Evolutionary conservation across 148 eudicot species (phyloP), one percentile per base, ranked within the genome.

Genomic region (Vaccinium vitisidaea): DNA sequence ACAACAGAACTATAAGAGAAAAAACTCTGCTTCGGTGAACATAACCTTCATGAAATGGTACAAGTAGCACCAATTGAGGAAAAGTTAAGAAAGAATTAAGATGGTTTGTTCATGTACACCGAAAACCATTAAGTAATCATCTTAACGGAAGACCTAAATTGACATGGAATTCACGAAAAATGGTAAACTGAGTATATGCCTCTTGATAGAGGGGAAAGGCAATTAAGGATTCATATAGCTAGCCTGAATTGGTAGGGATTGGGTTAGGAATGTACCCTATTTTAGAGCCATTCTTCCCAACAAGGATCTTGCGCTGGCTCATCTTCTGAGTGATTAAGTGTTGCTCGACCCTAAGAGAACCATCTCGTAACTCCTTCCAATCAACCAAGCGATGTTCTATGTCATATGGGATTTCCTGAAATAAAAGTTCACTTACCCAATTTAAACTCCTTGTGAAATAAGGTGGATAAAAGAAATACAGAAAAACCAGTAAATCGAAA

Each of bases 221-320:
- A 15, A 32, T 7, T 32, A 73, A 73, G 49, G 50, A 73, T 18
- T 39, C 14, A 36, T 15, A 32, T 71, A 32, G 76, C 46, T 27
- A 36, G 48, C 48, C 49, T 12, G 16, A 71, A 36, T 71, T 6
- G 48, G 15, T 36, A 32, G 16, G 76, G 76, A 13, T 15, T 36
- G 50, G 8, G 21, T 73, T 30, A 82, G 69, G 80, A 76, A 85
- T 84, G 83, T 90, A 97, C 98, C 99, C 98, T 52, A 97, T 97
- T 90, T 92, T 97, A 76, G 96, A 92, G 80, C 99, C 99, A 67
- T 94, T 93, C 89, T 95, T 97, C 86, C 99, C 99, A 5, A 97
- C 92, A 32, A 97, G 95, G 86, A 97, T 97, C 87, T 89, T 95
- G 83, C 98, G 95, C 86, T 97, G 94, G 91, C 98, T 97, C 74